Percentiles rank a stretch among this genome's conserved stretches.
These are phyloP conservation scores for Acacia melanoxylon DNA, from an alignment of 306 rosid genomes.

Conservation along the genomic window DNA sequence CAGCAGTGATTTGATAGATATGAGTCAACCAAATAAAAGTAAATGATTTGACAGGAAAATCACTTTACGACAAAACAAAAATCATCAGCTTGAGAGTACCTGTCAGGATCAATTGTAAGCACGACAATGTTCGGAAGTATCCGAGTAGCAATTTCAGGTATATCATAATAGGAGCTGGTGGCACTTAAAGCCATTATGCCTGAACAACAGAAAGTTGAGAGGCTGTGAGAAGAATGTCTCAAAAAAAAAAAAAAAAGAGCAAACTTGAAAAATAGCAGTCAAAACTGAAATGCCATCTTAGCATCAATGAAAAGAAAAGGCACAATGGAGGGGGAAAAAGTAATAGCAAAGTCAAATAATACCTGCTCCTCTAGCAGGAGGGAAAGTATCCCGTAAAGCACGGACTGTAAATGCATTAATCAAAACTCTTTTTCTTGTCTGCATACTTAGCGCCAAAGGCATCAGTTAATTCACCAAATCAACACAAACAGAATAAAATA, in stretches of 20 bases:
- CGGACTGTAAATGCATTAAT: constrained; percentile 98
- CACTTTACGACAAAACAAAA: constrained; percentile 22
- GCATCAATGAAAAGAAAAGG: background rate
- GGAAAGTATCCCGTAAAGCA: constrained; percentile 94
- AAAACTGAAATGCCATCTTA: background rate
- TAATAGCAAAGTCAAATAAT: constrained; percentile 28
- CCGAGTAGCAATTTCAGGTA: constrained; percentile 87
- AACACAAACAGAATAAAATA: constrained; percentile 17
- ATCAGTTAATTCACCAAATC: constrained; percentile 35
- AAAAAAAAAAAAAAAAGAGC: background rate
- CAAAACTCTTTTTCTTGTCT: constrained; percentile 98
- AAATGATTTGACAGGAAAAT: constrained; percentile 5
- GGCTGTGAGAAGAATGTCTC: constrained; percentile 10
- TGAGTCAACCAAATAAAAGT: constrained; percentile 22
- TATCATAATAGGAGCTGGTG: constrained; percentile 92
- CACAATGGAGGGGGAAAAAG: background rate
- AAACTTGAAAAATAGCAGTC: constrained; percentile 24
- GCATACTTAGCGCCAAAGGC: constrained; percentile 37
- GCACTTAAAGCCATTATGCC: constrained; percentile 98
- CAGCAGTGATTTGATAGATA: background rate
- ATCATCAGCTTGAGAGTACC: constrained; percentile 42
- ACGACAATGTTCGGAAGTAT: constrained; percentile 93
- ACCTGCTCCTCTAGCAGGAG: constrained; percentile 99
- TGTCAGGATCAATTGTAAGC: constrained; percentile 93
- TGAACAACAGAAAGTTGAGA: constrained; percentile 41